phyloP scores from a whole-genome alignment of 2,329 filamentous ascomycete species.

The Proliferodiscus dingleyae region DNA sequence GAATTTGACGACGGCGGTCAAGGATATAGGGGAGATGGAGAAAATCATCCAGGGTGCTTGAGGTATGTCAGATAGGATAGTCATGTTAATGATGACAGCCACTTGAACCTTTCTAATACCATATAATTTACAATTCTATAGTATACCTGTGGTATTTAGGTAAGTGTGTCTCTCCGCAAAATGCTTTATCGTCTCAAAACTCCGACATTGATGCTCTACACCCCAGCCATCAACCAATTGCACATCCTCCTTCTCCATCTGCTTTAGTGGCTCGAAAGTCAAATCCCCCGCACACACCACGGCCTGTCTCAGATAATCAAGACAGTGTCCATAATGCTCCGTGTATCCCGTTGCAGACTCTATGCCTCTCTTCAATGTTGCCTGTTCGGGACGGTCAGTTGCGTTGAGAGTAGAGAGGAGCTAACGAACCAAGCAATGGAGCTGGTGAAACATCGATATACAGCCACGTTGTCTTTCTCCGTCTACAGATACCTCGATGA shows the following conservation, averaged over 20 bases:
- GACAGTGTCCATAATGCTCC: neutral
- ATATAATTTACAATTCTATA: too few species aligned
- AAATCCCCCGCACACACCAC: conserved; percentile 1
- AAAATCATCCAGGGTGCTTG: conserved; percentile 24
- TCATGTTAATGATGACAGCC: conserved; percentile 28
- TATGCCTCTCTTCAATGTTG: too few species aligned
- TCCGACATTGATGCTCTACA: too few species aligned
- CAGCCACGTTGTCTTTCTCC: too few species aligned
- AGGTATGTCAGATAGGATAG: too few species aligned
- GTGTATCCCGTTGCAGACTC: neutral
- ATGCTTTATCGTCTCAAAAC: too few species aligned
- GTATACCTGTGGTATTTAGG: too few species aligned
- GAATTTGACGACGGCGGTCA: conserved; percentile 68
- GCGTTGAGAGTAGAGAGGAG: neutral
- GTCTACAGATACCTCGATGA: too few species aligned
- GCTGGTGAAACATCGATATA: neutral
- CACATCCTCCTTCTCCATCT: neutral
- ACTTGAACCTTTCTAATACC: conserved; percentile 38
- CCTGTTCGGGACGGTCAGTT: neutral
- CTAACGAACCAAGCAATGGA: neutral
- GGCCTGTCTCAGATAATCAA: conserved; percentile 3
- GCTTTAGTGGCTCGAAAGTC: neutral
- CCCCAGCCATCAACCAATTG: neutral
- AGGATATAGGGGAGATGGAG: conserved; percentile 61
- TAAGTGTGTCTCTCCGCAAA: too few species aligned